phyloP scores from a whole-genome alignment of 108 stramenopile genomes.

The Ochromonas danica region DNA sequence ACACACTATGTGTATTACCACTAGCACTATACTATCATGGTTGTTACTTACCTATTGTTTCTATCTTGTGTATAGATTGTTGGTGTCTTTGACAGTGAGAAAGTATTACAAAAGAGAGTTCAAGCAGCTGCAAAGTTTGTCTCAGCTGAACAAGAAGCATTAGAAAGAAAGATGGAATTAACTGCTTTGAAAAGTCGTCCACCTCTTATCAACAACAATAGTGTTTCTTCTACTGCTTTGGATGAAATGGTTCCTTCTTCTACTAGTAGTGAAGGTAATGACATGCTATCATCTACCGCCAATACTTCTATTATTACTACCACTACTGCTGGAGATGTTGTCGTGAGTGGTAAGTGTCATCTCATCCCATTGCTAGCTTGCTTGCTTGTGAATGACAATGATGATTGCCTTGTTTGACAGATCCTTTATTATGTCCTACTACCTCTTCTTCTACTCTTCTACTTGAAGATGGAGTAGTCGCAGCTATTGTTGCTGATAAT shows the following conservation, averaged over 20 bases:
- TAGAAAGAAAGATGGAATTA: constrained; percentile 3
- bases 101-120: not conserved
- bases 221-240: not conserved
- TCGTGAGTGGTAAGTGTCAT: not conserved
- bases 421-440: too few relatives aligned
- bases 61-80: not conserved
- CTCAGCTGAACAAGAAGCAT: constrained; percentile 22
- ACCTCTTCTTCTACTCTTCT: too few relatives aligned
- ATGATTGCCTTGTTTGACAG: too few relatives aligned
- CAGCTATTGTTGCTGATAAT: not conserved
- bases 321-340: not conserved
- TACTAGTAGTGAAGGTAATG: not conserved
- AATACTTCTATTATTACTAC: not conserved
- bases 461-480: not conserved
- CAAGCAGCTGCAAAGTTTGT: constrained; percentile 17
- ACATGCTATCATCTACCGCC: not conserved
- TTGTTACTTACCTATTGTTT: not conserved
- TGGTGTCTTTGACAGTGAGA: not conserved
- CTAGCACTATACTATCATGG: not conserved
- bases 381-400: too few relatives aligned
- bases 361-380: too few relatives aligned
- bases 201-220: too few relatives aligned
- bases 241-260: not conserved
- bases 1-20: not conserved
- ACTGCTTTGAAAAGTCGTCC: not conserved